A percentile compares a stretch with the other conserved stretches of the same genome.
Evolutionary conservation across 2,329 filamentous ascomycete genomes (phyloP).

Genomic region (Macrophomina tecta): DNA sequence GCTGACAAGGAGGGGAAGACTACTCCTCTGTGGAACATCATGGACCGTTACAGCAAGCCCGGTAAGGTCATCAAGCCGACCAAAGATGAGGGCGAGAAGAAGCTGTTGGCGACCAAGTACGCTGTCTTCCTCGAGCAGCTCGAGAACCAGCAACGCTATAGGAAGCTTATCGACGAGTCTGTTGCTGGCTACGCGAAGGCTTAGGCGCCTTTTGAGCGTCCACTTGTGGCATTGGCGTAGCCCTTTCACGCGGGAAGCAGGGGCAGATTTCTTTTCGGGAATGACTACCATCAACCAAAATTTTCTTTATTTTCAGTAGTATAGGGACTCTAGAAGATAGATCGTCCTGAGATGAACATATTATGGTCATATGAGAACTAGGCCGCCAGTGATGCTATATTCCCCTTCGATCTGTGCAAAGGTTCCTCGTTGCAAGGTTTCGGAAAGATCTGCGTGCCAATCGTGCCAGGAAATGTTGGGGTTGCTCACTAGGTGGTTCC

Average conservation of each 20-base stretch:
- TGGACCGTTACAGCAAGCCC: slow-evolving; percentile 96
- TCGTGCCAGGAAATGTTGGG: neutral
- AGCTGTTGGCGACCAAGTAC: slow-evolving; percentile 86
- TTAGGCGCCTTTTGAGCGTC: neutral
- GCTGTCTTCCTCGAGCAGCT: slow-evolving; percentile 95
- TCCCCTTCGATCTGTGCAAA: too few relatives aligned
- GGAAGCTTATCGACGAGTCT: slow-evolving; percentile 73
- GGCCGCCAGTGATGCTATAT: slow-evolving; percentile 30
- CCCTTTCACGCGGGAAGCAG: neutral
- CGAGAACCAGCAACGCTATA: slow-evolving; percentile 81
- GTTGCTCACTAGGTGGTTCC: neutral
- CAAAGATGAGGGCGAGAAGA: slow-evolving; percentile 74
- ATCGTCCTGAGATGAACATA: slow-evolving; percentile 2
- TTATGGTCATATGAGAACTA: slow-evolving; percentile 31
- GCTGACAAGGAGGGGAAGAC: slow-evolving; percentile 77
- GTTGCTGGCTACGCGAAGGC: slow-evolving; percentile 38
- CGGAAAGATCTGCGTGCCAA: neutral
- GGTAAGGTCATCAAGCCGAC: slow-evolving; percentile 82
- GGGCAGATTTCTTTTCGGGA: neutral
- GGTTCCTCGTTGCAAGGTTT: too few relatives aligned
- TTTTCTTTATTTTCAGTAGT: neutral
- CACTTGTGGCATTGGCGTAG: neutral
- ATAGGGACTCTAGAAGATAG: slow-evolving; percentile 3
- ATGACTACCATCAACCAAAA: slow-evolving; percentile 2
- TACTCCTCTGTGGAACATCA: slow-evolving; percentile 92